phyloP scores from a whole-genome alignment of 2,329 filamentous ascomycete genomes.

The Juglanconis sp. region DNA sequence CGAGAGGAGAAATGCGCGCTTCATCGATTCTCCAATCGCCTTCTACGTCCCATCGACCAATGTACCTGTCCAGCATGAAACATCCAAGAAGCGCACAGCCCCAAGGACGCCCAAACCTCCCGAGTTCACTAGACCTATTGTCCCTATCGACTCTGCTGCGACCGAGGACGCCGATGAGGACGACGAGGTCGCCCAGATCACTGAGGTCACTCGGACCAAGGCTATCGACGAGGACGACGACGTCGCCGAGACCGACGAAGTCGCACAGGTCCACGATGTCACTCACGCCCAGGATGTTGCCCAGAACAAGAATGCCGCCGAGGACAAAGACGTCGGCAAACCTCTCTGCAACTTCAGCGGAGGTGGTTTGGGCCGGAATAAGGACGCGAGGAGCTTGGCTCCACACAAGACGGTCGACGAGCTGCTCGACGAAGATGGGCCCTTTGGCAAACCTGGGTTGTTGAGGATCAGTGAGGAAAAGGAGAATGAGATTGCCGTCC shows the following conservation, averaged over 20 bases:
- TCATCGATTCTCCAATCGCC: neutral
- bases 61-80: slow-evolving; percentile 5
- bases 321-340: too few species aligned
- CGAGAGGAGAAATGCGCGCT: neutral
- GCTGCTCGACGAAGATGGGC: slow-evolving; percentile 18
- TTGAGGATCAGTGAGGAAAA: slow-evolving; percentile 24
- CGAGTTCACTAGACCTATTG: neutral
- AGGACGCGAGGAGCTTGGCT: too few species aligned
- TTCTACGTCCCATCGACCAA: slow-evolving; percentile 14
- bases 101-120: neutral
- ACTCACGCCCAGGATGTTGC: too few species aligned
- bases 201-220: too few species aligned
- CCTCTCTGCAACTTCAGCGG: too few species aligned
- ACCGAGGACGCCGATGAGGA: neutral
- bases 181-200: too few species aligned
- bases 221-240: too few species aligned
- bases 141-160: neutral
- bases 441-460: neutral
- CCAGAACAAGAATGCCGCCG: too few species aligned
- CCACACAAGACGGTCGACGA: slow-evolving; percentile 15
- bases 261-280: too few species aligned
- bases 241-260: too few species aligned
- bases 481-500: slow-evolving; percentile 23
- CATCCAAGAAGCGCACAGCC: neutral
- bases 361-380: too few species aligned